Evolutionary conservation across 2,329 filamentous ascomycete species (phyloP).

Genomic region (Calonectria multiphialidica): DNA sequence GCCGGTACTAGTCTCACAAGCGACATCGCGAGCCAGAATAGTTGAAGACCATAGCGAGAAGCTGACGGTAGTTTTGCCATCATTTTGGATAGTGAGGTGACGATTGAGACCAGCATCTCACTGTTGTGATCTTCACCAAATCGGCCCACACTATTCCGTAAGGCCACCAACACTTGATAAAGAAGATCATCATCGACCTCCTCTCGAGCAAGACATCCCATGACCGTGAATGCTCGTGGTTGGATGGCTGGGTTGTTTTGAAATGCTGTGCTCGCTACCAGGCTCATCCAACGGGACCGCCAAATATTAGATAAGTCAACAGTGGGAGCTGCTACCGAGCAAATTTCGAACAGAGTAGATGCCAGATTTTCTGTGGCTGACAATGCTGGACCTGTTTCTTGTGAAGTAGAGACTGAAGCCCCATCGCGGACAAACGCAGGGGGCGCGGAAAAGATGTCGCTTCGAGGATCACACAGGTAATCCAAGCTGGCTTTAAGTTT

Average conservation of each 20-base stretch:
- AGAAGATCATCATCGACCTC: constrained; percentile 79
- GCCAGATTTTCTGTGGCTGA: constrained; percentile 72
- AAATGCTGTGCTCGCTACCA: constrained; percentile 79
- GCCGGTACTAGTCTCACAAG: constrained; percentile 73
- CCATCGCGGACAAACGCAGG: constrained; percentile 62
- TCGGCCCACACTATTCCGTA: constrained; percentile 73
- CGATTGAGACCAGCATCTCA: constrained; percentile 77
- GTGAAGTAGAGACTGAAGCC: constrained; percentile 64
- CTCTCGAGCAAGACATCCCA: constrained; percentile 78
- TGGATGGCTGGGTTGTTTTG: constrained; percentile 80
- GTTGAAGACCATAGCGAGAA: constrained; percentile 75
- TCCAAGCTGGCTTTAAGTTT: constrained; percentile 69
- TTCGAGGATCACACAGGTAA: constrained; percentile 69
- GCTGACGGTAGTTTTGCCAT: constrained; percentile 75
- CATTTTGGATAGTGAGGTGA: constrained; percentile 77
- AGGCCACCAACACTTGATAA: constrained; percentile 77
- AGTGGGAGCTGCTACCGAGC: constrained; percentile 72
- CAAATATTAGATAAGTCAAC: constrained; percentile 75
- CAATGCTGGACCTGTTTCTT: constrained; percentile 65
- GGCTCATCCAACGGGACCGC: constrained; percentile 80
- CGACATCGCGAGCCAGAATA: constrained; percentile 79
- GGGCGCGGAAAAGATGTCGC: constrained; percentile 68
- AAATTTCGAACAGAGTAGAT: constrained; percentile 72
- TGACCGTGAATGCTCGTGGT: constrained; percentile 76
- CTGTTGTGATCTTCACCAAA: constrained; percentile 74